These are phyloP conservation scores for Trichoderma koningii DNA, from an alignment of 2,329 filamentous ascomycete genomes.

Conservation along the genomic window DNA sequence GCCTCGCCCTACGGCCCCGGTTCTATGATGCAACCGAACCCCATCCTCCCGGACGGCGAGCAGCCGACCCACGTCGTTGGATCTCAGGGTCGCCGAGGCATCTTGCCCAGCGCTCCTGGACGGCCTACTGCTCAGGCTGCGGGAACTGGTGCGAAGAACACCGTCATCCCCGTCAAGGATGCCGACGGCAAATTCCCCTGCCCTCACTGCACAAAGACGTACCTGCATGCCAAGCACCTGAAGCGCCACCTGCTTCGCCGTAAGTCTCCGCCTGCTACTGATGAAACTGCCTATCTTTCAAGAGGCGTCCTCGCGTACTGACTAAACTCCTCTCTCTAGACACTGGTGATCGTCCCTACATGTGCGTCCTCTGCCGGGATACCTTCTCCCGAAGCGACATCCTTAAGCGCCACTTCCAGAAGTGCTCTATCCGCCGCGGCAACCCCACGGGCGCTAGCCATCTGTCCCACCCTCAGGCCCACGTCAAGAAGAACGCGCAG, in stretches of 20 bases:
- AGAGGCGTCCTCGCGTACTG: not conserved
- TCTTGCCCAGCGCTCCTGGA: constrained; percentile 86
- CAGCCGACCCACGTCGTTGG: constrained; percentile 90
- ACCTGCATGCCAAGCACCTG: constrained; percentile 93
- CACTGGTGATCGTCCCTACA: constrained; percentile 96
- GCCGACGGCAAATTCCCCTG: constrained; percentile 98
- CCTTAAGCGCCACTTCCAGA: constrained; percentile 97
- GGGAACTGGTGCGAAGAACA: constrained; percentile 72
- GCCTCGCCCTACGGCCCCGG: constrained; percentile 62
- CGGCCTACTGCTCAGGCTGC: constrained; percentile 74
- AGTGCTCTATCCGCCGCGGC: constrained; percentile 93
- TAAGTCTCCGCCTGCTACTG: constrained; percentile 58
- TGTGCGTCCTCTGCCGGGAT: constrained; percentile 96
- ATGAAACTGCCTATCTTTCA: constrained; percentile 34
- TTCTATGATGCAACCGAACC: constrained; percentile 58
- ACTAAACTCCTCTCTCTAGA: constrained; percentile 54
- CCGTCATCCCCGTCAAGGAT: constrained; percentile 88
- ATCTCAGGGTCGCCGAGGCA: constrained; percentile 88
- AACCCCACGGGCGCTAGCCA: constrained; percentile 95
- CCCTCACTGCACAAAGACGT: constrained; percentile 97
- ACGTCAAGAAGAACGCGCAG: constrained; percentile 75
- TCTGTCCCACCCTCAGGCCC: constrained; percentile 86
- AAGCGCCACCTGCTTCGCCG: constrained; percentile 95
- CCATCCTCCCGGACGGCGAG: constrained; percentile 58
- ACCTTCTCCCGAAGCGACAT: constrained; percentile 98